phyloP scores from a whole-genome alignment of 306 rosid genomes.

The Boehmeria nivea region DNA sequence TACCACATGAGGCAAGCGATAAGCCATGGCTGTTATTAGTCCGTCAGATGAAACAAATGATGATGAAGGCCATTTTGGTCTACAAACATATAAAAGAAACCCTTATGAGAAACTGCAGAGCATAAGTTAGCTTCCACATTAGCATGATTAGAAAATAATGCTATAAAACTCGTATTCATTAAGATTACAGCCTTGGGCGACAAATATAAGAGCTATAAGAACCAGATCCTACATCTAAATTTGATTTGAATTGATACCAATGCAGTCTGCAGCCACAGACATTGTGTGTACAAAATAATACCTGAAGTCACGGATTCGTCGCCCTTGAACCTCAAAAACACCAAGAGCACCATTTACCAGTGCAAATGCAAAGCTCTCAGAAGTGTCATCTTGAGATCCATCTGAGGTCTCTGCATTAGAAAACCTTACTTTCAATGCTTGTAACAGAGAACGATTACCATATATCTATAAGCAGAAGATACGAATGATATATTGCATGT shows the following conservation, averaged over 20 bases:
- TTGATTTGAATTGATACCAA: no score
- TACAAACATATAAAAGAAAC: conserved; percentile 31
- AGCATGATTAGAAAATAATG: no score
- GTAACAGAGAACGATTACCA: no score
- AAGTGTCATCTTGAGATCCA: conserved; percentile 70
- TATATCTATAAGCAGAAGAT: no score
- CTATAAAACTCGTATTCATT: no score
- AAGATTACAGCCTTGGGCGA: no score
- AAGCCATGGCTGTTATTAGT: conserved; percentile 94
- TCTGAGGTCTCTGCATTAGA: conserved; percentile 58
- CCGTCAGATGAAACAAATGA: conserved; percentile 86
- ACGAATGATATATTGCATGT: conserved; percentile 12
- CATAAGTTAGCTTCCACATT: background rate
- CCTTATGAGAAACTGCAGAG: conserved; percentile 26
- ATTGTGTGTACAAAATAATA: conserved; percentile 32
- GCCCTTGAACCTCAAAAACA: conserved; percentile 92
- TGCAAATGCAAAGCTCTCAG: conserved; percentile 98
- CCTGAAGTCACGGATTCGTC: conserved; percentile 98
- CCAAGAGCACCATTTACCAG: conserved; percentile 94
- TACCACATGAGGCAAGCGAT: conserved; percentile 98
- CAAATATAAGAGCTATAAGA: background rate
- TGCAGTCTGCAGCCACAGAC: no score
- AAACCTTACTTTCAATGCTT: conserved; percentile 18
- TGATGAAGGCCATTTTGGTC: conserved; percentile 99
- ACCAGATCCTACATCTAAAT: background rate